Evolutionary conservation across 768 basidiomycete genomes (phyloP).

Genomic region (Mycena pura): DNA sequence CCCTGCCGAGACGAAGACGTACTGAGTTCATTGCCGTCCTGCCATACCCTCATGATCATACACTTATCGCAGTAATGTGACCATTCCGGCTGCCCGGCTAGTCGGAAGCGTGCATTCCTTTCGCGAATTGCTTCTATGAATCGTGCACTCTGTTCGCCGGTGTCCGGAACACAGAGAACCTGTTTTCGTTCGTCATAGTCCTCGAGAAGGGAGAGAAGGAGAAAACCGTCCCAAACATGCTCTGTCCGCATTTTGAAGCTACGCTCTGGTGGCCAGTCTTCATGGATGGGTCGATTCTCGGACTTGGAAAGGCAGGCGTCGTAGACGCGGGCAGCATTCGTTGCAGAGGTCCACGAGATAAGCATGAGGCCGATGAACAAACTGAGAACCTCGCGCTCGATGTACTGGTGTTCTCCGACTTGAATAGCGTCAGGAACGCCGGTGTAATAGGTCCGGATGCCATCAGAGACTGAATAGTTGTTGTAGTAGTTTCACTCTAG

Average conservation of each 20-base stretch:
- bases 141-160: not conserved
- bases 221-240: slow-evolving; percentile 33
- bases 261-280: not conserved
- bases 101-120: slow-evolving; percentile 18
- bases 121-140: not conserved
- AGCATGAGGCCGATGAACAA: no score
- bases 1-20: not conserved
- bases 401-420: slow-evolving; percentile 37
- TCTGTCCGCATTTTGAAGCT: slow-evolving; percentile 24
- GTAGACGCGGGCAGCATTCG: no score
- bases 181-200: not conserved
- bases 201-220: slow-evolving; percentile 31
- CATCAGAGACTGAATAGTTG: slow-evolving; percentile 31
- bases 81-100: slow-evolving; percentile 35
- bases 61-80: slow-evolving; percentile 38
- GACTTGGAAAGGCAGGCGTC: slow-evolving; percentile 18
- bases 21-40: slow-evolving; percentile 11
- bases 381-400: slow-evolving; percentile 27
- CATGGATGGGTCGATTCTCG: not conserved
- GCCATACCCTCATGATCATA: slow-evolving; percentile 25
- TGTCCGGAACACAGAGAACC: not conserved
- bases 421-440: slow-evolving; percentile 32
- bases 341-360: no score
- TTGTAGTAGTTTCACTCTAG: no score
- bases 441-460: slow-evolving; percentile 30